phyloP scores from a whole-genome alignment of 805 yeast species.

The Hanseniaspora jakobsenii region DNA sequence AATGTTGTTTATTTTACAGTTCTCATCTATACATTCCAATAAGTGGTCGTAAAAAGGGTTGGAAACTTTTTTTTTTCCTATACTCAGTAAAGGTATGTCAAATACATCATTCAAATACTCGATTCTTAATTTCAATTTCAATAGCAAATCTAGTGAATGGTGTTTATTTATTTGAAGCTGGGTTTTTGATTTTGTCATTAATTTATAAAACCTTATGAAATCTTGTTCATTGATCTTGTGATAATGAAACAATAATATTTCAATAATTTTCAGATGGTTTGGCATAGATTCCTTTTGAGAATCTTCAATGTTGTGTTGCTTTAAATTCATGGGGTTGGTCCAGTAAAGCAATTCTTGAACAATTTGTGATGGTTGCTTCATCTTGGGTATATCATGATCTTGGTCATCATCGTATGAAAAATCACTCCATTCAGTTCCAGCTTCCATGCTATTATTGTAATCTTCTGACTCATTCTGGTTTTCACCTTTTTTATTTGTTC shows the following conservation, averaged over 20 bases:
- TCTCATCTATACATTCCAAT: constrained; percentile 19
- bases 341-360: constrained; percentile 66
- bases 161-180: not conserved
- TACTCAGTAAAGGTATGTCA: constrained; percentile 6
- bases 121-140: constrained; percentile 12
- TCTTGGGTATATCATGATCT: constrained; percentile 13
- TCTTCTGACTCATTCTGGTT: too few species aligned
- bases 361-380: constrained; percentile 38
- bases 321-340: constrained; percentile 53
- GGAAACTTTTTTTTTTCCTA: constrained; percentile 3
- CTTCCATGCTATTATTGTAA: too few species aligned
- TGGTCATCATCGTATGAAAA: constrained; percentile 16
- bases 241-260: constrained; percentile 11
- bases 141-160: not conserved
- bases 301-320: constrained; percentile 27
- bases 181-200: constrained; percentile 8
- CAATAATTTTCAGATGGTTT: constrained; percentile 4
- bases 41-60: constrained; percentile 17
- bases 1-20: constrained; percentile 20
- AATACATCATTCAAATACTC: constrained; percentile 5
- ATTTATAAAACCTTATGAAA: constrained; percentile 5
- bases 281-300: not conserved
- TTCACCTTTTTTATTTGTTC: not conserved
- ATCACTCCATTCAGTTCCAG: too few species aligned
- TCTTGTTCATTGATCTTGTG: constrained; percentile 9